Evolutionary conservation across 2,329 filamentous ascomycete genomes (phyloP).

Genomic region (Colletotrichum agaves): DNA sequence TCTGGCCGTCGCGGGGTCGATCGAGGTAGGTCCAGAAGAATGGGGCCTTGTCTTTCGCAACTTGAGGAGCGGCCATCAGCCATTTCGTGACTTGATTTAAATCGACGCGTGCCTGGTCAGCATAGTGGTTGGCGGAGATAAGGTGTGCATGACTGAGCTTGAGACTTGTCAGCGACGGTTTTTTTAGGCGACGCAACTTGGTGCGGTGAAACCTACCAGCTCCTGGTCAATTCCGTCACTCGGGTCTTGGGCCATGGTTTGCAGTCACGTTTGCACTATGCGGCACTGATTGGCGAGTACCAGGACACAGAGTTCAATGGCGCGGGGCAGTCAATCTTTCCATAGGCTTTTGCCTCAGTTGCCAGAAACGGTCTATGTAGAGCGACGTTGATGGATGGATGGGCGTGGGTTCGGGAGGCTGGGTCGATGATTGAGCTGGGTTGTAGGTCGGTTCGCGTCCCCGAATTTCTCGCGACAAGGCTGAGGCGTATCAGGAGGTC

Average conservation of each 20-base stretch:
- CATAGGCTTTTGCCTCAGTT: not conserved
- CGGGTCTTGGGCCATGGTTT: slow-evolving; percentile 38
- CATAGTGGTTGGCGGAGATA: slow-evolving; percentile 85
- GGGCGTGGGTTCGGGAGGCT: slow-evolving; percentile 13
- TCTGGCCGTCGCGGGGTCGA: slow-evolving; percentile 80
- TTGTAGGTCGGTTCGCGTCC: slow-evolving; percentile 27
- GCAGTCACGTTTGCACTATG: slow-evolving; percentile 2
- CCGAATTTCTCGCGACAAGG: slow-evolving; percentile 40
- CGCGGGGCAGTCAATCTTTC: not conserved
- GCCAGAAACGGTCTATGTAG: no score
- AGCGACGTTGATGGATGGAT: not conserved
- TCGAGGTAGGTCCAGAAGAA: slow-evolving; percentile 96
- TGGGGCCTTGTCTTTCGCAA: slow-evolving; percentile 84
- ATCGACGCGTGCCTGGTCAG: slow-evolving; percentile 75
- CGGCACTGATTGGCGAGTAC: not conserved
- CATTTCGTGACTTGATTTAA: slow-evolving; percentile 84
- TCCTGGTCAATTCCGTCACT: slow-evolving; percentile 38
- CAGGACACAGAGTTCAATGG: not conserved
- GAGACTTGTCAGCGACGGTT: slow-evolving; percentile 15
- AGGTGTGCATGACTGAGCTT: slow-evolving; percentile 92
- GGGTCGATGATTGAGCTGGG: slow-evolving; percentile 13
- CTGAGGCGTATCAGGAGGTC: slow-evolving; percentile 35
- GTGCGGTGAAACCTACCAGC: slow-evolving; percentile 26
- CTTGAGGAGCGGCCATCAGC: slow-evolving; percentile 84
- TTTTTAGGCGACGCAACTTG: slow-evolving; percentile 48